Percentiles rank a stretch among this genome's conserved stretches.
phyloP scores from a whole-genome alignment of 768 basidiomycete species.

The Tylopilus balloui region DNA sequence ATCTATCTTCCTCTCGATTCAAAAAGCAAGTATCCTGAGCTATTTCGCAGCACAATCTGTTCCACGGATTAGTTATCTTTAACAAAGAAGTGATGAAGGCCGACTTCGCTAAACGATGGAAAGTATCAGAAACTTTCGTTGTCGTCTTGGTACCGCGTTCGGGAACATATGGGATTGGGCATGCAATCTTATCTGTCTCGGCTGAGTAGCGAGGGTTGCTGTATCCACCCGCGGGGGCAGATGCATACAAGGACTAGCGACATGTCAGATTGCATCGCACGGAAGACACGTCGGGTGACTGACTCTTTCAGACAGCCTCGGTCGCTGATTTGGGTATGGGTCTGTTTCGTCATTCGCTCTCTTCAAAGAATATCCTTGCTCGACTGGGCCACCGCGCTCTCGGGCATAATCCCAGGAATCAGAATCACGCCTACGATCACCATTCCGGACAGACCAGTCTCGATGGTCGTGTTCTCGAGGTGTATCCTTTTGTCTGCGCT shows the following conservation, averaged over 20 bases:
- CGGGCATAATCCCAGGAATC: conserved; percentile 21
- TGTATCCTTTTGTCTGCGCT: conserved; percentile 23
- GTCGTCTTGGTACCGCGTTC: conserved; percentile 6
- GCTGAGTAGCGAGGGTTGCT: conserved; percentile 2
- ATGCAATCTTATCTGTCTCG: conserved; percentile 6
- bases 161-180: background rate
- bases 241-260: conserved; percentile 11
- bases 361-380: conserved; percentile 21
- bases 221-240: conserved; percentile 5
- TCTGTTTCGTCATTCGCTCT: conserved; percentile 23
- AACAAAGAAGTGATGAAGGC: conserved; percentile 9
- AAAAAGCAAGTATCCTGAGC: conserved; percentile 41
- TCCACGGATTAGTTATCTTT: conserved; percentile 10
- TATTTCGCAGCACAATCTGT: conserved; percentile 44
- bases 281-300: conserved; percentile 8
- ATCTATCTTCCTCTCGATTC: conserved; percentile 43
- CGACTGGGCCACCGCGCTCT: conserved; percentile 17
- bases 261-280: conserved; percentile 9
- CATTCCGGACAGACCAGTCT: conserved; percentile 18
- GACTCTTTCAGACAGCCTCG: conserved; percentile 25
- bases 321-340: conserved; percentile 28
- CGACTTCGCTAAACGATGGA: conserved; percentile 38
- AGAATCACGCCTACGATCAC: conserved; percentile 23
- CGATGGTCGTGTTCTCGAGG: conserved; percentile 22
- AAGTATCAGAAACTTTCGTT: conserved; percentile 27